Evolutionary conservation across 371 early-diverging fungal species (phyloP).

Genomic region (Circinella minor): DNA sequence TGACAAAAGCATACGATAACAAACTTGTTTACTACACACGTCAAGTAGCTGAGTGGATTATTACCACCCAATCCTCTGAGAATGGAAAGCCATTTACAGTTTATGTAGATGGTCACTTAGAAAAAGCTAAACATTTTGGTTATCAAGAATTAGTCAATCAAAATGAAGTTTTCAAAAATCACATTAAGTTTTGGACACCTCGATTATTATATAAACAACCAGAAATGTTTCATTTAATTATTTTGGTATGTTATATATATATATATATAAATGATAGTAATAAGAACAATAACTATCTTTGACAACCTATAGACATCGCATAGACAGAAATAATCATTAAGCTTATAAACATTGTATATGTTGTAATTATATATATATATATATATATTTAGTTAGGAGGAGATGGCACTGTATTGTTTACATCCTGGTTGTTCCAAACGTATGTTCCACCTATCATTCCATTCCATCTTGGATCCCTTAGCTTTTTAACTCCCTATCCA

Average conservation of each 20-base stretch:
- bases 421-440: constrained; percentile 91
- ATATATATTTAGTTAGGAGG: constrained; percentile 70
- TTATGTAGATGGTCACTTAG: constrained; percentile 72
- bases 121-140: constrained; percentile 61
- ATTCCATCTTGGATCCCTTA: constrained; percentile 89
- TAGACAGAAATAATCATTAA: too few relatives aligned
- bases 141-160: constrained; percentile 45
- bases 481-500: constrained; percentile 91
- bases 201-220: constrained; percentile 72
- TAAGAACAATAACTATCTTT: not conserved
- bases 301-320: too few relatives aligned
- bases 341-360: too few relatives aligned
- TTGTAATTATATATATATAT: not conserved
- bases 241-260: constrained; percentile 59
- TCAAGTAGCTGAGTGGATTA: constrained; percentile 79
- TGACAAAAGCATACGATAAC: constrained; percentile 85
- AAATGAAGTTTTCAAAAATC: constrained; percentile 28
- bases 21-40: constrained; percentile 71
- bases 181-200: constrained; percentile 80
- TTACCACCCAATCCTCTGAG: constrained; percentile 48
- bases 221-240: constrained; percentile 79
- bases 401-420: constrained; percentile 88
- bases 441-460: constrained; percentile 93
- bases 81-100: constrained; percentile 63
- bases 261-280: not conserved